Conservation (phyloP, 805 yeast species). For the Kurtzmaniella fragi region DNA sequence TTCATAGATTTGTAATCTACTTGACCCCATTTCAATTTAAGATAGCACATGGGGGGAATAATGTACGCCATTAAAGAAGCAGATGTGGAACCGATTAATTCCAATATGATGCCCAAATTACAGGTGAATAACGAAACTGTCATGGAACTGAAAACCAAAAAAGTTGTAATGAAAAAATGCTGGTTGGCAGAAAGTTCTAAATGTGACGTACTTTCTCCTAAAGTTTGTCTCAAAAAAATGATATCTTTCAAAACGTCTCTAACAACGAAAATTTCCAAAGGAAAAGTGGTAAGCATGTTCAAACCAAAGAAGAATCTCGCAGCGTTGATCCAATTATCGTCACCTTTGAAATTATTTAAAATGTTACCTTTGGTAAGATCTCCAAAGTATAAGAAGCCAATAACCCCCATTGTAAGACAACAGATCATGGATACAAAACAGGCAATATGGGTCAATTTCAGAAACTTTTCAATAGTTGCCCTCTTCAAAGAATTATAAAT, state of each 20-base stretch:
- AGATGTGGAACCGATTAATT: conserved; percentile 87
- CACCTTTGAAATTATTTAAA: conserved; percentile 76
- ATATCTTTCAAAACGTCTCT: conserved; percentile 80
- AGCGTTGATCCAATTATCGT: conserved; percentile 70
- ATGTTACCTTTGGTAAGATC: conserved; percentile 81
- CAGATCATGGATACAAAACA: conserved; percentile 77
- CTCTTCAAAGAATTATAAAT: conserved; percentile 78
- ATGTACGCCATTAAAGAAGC: conserved; percentile 92
- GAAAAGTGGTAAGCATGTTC: conserved; percentile 89
- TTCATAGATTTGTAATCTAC: conserved; percentile 25
- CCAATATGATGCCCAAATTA: conserved; percentile 83
- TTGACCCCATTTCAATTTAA: conserved; percentile 53
- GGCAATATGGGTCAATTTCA: conserved; percentile 75
- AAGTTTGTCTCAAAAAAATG: conserved; percentile 22
- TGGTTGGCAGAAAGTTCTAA: conserved; percentile 40
- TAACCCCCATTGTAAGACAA: conserved; percentile 71
- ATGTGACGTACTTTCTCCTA: conserved; percentile 25
- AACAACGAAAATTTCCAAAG: conserved; percentile 85
- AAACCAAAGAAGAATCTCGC: conserved; percentile 90
- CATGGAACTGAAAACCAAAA: conserved; percentile 66
- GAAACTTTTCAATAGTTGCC: conserved; percentile 73
- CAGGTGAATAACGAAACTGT: conserved; percentile 73
- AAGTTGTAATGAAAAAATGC: conserved; percentile 63
- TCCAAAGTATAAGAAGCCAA: conserved; percentile 74
- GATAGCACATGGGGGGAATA: conserved; percentile 79